A percentile compares a stretch with the other conserved stretches of the same genome.
These are phyloP conservation scores for Boletales sp. DNA, from an alignment of 768 basidiomycete species.

Conservation along the genomic window DNA sequence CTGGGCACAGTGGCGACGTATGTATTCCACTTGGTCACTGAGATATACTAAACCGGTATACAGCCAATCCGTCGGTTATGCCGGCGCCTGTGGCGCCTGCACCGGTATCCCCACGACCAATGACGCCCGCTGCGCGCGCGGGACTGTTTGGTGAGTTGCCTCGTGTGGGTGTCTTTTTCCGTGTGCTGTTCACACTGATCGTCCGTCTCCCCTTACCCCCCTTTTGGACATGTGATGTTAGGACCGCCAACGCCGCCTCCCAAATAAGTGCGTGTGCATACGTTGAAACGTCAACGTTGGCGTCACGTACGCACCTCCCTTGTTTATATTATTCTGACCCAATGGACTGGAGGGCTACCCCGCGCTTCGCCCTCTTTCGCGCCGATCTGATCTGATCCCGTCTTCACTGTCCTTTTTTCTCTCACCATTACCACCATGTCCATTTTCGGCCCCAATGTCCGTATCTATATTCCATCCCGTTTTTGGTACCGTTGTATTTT, in stretches of 20 bases:
- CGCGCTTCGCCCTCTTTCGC: no score
- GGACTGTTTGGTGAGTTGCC: constrained; percentile 61
- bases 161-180: not conserved
- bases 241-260: constrained; percentile 29
- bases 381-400: no score
- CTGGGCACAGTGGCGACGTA: constrained; percentile 87
- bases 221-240: constrained; percentile 7
- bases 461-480: no score
- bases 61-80: constrained; percentile 64
- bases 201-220: not conserved
- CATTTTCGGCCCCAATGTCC: no score
- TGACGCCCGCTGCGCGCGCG: constrained; percentile 48
- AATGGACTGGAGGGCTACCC: no score
- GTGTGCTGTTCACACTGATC: not conserved
- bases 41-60: no score
- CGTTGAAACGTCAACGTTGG: no score
- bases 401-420: no score
- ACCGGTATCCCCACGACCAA: constrained; percentile 30
- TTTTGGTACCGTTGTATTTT: no score
- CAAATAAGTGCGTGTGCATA: not conserved
- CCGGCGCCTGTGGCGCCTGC: constrained; percentile 47
- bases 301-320: no score
- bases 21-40: not conserved
- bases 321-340: no score
- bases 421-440: no score